A percentile compares a stretch with the other conserved stretches of the same genome.
Evolutionary conservation across 148 eudicot species (phyloP).

Genomic region (Salicornia ramosissima): DNA sequence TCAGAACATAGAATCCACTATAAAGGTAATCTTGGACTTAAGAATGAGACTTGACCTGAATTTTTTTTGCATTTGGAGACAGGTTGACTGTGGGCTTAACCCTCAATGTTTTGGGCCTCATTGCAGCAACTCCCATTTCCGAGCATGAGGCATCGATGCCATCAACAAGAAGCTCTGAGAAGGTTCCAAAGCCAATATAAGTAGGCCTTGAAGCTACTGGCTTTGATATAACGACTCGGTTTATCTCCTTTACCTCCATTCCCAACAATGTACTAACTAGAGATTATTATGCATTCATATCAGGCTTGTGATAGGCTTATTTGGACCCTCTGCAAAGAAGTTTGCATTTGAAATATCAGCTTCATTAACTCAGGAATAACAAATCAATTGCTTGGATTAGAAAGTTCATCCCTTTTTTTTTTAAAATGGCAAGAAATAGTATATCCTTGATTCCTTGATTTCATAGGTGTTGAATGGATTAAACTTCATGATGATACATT

Average conservation of each 20-base stretch:
- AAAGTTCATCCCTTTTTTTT: neutral
- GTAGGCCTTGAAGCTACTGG: conserved; percentile 87
- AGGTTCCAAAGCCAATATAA: conserved; percentile 44
- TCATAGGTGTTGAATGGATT: too few relatives aligned
- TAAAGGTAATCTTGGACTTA: neutral
- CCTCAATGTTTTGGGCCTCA: conserved; percentile 71
- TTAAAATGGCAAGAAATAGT: neutral
- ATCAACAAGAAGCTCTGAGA: conserved; percentile 62
- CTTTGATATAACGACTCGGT: conserved; percentile 54
- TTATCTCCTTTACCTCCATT: conserved; percentile 63
- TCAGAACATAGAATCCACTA: conserved; percentile 1
- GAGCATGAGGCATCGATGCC: conserved; percentile 41
- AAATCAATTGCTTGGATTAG: too few relatives aligned
- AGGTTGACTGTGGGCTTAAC: conserved; percentile 39
- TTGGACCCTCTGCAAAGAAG: neutral
- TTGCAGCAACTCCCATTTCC: conserved; percentile 41
- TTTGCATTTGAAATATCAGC: neutral
- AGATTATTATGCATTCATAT: neutral
- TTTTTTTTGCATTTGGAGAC: conserved; percentile 16
- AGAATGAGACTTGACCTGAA: conserved; percentile 26
- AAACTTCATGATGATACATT: too few relatives aligned
- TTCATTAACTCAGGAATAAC: neutral
- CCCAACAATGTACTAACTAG: neutral
- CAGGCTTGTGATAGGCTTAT: neutral
- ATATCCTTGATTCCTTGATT: too few relatives aligned